Evolutionary conservation across 1,139 yeast species (phyloP), one percentile per base, ranked within the genome.

Genomic region (Neolecta irregularis): DNA sequence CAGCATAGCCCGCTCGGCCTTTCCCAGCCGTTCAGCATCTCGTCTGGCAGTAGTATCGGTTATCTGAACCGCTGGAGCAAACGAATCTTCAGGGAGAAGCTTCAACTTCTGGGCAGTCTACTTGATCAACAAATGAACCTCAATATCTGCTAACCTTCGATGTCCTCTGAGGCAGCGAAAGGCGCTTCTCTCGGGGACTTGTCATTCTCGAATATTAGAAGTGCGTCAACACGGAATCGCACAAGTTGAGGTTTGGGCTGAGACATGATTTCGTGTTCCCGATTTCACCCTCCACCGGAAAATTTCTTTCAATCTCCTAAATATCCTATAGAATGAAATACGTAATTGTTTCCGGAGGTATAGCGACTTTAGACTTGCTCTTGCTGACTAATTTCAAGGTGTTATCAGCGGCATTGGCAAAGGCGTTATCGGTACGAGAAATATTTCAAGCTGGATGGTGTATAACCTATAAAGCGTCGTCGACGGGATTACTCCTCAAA

Each of bases 371-470:
- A n/a, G 12, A 13, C 12, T n/a, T 30, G 22, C 9, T 28, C 22
- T 36, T 26, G 13, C 15, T 56, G 80, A 75, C 53, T 83, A 76
- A 30, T 75, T 88, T 40, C 88, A 88, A 61, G 94, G 83, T 69
- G 98, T 88, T 50, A 88, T 88, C 50, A 80, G 94, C 49, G 98
- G 99, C 62, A 88, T 88, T 55, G 99, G 99, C 57, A 88, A 88
- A 60, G 99, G 96, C 56, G 95, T 85, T 46, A 67, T 85, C 43
- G 55, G 45, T 42, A 32, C 20, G n/a, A 8, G 12, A 15, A n/a
- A 11, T 7, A 15, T 12, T 18, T 23, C 33, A 17, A 33, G 18
- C n/a, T 6, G 13, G 2, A 23, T 18, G 32, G 13, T 21, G 33
- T 28, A 28, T n/a, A 8, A 9, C 3, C 38, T 44, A 44, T 26